Percentiles rank a stretch among this genome's conserved stretches.
phyloP scores from a whole-genome alignment of 176 grass and related monocot species.

The Oryza rufipogon region DNA sequence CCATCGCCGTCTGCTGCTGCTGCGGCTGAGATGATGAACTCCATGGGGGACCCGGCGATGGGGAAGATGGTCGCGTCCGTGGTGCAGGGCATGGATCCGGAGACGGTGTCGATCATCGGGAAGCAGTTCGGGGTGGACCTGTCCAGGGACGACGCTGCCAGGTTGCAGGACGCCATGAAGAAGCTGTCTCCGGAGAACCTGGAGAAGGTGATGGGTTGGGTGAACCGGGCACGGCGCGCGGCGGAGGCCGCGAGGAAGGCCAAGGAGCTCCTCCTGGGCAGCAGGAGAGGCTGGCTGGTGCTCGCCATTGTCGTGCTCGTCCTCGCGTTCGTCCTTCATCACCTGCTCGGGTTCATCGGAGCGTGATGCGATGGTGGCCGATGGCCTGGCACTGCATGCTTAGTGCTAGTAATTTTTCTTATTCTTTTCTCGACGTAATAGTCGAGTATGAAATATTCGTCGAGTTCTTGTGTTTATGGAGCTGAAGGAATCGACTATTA shows the following conservation, averaged over 20 bases:
- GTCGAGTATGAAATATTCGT: constrained; percentile 1
- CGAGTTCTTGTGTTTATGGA: neutral
- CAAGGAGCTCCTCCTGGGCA: constrained; percentile 85
- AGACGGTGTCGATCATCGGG: constrained; percentile 91
- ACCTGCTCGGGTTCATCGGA: constrained; percentile 67
- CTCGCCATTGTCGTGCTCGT: constrained; percentile 80
- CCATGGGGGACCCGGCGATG: constrained; percentile 89
- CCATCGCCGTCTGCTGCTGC: neutral
- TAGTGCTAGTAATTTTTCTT: neutral
- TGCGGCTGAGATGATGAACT: constrained; percentile 52
- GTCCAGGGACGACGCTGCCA: constrained; percentile 84
- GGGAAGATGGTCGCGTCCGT: constrained; percentile 84
- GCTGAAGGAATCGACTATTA: neutral
- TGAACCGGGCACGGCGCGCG: constrained; percentile 67
- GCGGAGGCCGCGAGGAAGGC: constrained; percentile 73
- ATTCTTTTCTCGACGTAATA: neutral
- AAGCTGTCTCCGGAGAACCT: constrained; percentile 80
- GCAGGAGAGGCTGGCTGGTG: constrained; percentile 62
- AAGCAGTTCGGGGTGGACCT: constrained; percentile 91
- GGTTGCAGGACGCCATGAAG: constrained; percentile 79
- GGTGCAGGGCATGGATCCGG: constrained; percentile 94
- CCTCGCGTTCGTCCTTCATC: constrained; percentile 76
- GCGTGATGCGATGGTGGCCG: constrained; percentile 38
- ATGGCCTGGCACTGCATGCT: no score
- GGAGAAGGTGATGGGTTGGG: constrained; percentile 88